Evolutionary conservation across 2,329 filamentous ascomycete species (phyloP).

Genomic region (Teratosphaeria gauchensis): DNA sequence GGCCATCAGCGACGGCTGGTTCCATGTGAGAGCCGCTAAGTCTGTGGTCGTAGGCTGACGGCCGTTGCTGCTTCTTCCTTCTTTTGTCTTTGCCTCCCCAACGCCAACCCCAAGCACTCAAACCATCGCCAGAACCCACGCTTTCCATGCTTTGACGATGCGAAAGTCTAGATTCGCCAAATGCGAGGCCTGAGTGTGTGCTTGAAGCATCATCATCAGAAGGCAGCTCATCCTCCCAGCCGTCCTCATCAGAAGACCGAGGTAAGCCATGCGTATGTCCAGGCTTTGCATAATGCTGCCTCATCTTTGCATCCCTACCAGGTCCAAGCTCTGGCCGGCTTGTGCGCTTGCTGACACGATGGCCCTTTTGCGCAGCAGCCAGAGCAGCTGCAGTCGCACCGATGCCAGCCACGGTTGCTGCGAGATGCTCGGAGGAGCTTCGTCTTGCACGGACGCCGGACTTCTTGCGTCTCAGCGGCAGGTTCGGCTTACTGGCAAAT

Average conservation of each 20-base stretch:
- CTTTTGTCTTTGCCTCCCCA: slow-evolving; percentile 45
- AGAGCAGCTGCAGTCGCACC: slow-evolving; percentile 42
- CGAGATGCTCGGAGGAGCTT: slow-evolving; percentile 37
- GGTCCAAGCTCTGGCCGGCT: slow-evolving; percentile 19
- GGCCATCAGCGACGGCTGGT: slow-evolving; percentile 29
- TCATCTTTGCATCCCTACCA: slow-evolving; percentile 1
- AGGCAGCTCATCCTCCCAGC: slow-evolving; percentile 46
- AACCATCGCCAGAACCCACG: slow-evolving; percentile 36
- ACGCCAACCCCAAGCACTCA: slow-evolving; percentile 49
- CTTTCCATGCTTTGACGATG: slow-evolving; percentile 42
- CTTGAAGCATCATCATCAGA: slow-evolving; percentile 47
- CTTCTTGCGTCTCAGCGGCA: slow-evolving; percentile 13
- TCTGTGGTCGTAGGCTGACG: slow-evolving; percentile 7
- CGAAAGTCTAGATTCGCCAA: slow-evolving; percentile 40
- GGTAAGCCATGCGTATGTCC: slow-evolving; percentile 12
- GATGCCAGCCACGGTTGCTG: slow-evolving; percentile 37
- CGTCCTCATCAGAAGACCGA: slow-evolving; percentile 40
- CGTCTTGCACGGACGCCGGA: slow-evolving; percentile 20
- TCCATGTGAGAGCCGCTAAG: slow-evolving; percentile 28
- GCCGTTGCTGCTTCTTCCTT: slow-evolving; percentile 17
- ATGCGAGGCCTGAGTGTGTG: slow-evolving; percentile 50
- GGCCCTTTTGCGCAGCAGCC: slow-evolving; percentile 30
- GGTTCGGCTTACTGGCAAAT: slow-evolving; percentile 11
- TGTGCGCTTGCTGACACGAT: slow-evolving; percentile 16
- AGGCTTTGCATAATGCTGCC: background rate